Evolutionary conservation across 2,329 filamentous ascomycete genomes (phyloP), one percentile per base, ranked within the genome.

Genomic region (Raffaelea deltoideospora): DNA sequence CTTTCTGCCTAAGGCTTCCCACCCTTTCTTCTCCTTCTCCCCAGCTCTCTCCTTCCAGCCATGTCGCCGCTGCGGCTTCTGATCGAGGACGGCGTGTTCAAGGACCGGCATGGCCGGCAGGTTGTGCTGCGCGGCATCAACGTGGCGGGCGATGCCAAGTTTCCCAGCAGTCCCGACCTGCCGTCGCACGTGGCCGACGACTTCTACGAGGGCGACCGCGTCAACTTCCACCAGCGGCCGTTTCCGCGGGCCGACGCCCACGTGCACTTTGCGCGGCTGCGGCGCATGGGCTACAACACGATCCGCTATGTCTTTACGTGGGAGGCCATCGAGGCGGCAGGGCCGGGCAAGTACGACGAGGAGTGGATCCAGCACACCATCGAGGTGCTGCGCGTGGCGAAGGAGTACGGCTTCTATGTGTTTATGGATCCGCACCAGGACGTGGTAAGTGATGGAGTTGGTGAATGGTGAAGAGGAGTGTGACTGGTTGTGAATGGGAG

Each of bases 341-440:
- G 88, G 0, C 90, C 92, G 0, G 85, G 87, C 1, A 77, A 73
- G 50, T 98, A 96, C 55, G 92, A 98, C 50, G 85, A 98, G 52
- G 78, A 82, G 43, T 98, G 83, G 70, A 87, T 96, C 45, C 69
- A 82, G 46, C 85, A 93, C 54, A 98, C 90, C 1, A 85, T 98
- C 45, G 71, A 83, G 28, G 65, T 94, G 10, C 59, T 98, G 47
- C 72, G 86, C 39, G 65, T 86, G 45, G 87, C 87, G 27, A 94
- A 87, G 53, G 68, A 76, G 27, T 96, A 93, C 63, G 84, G 83
- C 21, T 95, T 98, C 56, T 94, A 92, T 51, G 69, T 98, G 34
- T 96, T 95, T 54, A 94, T 98, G 85, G 92, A 98, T 49, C 88
- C 92, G 17, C 90, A 98, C 56, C 90, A 98, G 65, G 90, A 98